Base-by-base conservation (phyloP, 2,329 filamentous ascomycete genomes). In the Plectosphaerella sp. region DNA sequence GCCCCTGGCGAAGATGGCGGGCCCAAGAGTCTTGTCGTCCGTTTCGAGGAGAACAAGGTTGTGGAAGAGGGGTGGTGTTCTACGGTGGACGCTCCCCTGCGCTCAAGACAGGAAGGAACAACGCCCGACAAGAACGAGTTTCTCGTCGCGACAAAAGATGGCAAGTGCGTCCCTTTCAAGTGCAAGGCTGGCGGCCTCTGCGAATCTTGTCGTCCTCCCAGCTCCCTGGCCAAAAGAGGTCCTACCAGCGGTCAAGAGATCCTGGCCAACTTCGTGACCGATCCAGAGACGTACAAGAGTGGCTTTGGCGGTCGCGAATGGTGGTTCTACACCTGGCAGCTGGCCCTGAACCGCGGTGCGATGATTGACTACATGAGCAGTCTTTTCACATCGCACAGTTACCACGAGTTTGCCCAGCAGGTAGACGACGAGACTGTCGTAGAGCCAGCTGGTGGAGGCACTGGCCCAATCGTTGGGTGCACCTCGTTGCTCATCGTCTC, bases 41-140 rank as follows among this genome's bases (percentile, higher is more conserved):
- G 54, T 16, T 57, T 50, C 33, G 47, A 58, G 41, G 49, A 52
- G 22, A 36, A 57, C 20, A 15, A 52, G 9, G 47, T 62, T 56
- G 78, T 75, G 10, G 33, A 49, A 0, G 45, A 49, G 12, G 41
- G 20, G 1, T 59, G 58, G 58, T 59, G 58, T 14, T 37, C 48
- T 3, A 50, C 42, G 10, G 48, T 45, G 36, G 50, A 25, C 5
- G n/a, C 14, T 12, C n/a, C 11, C 10, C 15, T 35, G 22, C 4
- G 6, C 11, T 16, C 10, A 15, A 36, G 46, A 28, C 16, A 37
- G 18, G 28, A 37, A 14, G 33, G 22, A 28, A 37, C 5, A n/a
- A 12, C 10, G 14, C 37, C 37, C 16, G 15, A 39, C 7, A 18
- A 39, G 10, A 8, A n/a, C 16, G 37, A 15, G 15, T 16, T 16